phyloP scores from a whole-genome alignment of 2,329 filamentous ascomycete species.

The Fusarium staphyleae region DNA sequence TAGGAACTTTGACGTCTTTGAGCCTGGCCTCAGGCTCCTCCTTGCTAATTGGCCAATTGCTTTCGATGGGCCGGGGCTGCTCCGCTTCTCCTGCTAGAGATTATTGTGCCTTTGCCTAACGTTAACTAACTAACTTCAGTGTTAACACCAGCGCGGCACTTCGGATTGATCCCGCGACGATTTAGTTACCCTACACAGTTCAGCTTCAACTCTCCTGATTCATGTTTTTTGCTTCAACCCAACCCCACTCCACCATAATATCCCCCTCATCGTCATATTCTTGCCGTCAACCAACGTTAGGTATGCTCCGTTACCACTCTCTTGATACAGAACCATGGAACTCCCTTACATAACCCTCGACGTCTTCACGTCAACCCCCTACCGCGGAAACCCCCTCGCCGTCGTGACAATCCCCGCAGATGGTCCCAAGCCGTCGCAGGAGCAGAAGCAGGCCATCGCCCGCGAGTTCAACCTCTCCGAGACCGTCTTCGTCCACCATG shows the following conservation, averaged over 20 bases:
- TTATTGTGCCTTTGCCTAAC: constrained; percentile 32
- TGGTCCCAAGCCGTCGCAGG: constrained; percentile 52
- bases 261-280: constrained; percentile 20
- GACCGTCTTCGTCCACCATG: constrained; percentile 67
- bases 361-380: constrained; percentile 62
- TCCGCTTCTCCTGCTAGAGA: constrained; percentile 12
- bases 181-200: constrained; percentile 22
- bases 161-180: not conserved
- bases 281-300: no score
- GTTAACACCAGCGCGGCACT: constrained; percentile 3
- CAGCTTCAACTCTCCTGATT: constrained; percentile 21
- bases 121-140: no score
- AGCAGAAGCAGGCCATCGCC: constrained; percentile 65
- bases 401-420: constrained; percentile 60
- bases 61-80: not conserved
- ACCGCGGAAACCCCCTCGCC: constrained; percentile 66
- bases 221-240: constrained; percentile 11
- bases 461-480: constrained; percentile 70
- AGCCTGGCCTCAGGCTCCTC: constrained; percentile 26
- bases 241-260: constrained; percentile 26
- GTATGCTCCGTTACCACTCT: no score
- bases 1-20: constrained; percentile 19
- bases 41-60: constrained; percentile 27
- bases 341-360: constrained; percentile 62
- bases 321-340: constrained; percentile 42